Percentiles rank a stretch among this genome's conserved stretches.
phyloP scores from a whole-genome alignment of 306 rosid genomes.

The Adenanthera pavonina region DNA sequence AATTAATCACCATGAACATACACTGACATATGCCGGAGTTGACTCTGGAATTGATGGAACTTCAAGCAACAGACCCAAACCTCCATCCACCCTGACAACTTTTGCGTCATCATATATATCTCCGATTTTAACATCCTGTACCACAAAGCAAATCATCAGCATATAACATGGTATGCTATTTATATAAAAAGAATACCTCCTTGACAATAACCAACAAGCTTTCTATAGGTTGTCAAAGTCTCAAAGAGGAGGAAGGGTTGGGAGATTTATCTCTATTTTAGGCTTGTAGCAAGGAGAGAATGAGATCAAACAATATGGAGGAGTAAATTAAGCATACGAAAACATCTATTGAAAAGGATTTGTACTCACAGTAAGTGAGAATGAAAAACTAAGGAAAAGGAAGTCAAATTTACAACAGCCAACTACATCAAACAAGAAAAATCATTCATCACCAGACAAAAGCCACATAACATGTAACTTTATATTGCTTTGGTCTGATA shows the following conservation, averaged over 20 bases:
- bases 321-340: not conserved
- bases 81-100: conserved; percentile 88
- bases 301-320: not conserved
- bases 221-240: not conserved
- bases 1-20: conserved; percentile 49
- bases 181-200: conserved; percentile 9
- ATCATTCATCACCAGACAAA: not conserved
- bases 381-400: not conserved
- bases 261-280: not conserved
- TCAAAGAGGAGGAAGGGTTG: not conserved
- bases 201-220: conserved; percentile 19
- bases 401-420: conserved; percentile 6
- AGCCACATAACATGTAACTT: not conserved
- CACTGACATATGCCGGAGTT: conserved; percentile 83
- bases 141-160: conserved; percentile 35
- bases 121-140: conserved; percentile 82
- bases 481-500: not conserved
- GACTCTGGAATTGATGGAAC: conserved; percentile 71
- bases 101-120: conserved; percentile 78
- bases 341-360: not conserved
- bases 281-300: not conserved
- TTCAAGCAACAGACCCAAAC: conserved; percentile 84
- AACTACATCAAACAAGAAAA: not conserved
- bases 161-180: conserved; percentile 29
- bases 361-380: not conserved